phyloP scores from a whole-genome alignment of 139 green algal genomes.

The Haematococcus lacustris region DNA sequence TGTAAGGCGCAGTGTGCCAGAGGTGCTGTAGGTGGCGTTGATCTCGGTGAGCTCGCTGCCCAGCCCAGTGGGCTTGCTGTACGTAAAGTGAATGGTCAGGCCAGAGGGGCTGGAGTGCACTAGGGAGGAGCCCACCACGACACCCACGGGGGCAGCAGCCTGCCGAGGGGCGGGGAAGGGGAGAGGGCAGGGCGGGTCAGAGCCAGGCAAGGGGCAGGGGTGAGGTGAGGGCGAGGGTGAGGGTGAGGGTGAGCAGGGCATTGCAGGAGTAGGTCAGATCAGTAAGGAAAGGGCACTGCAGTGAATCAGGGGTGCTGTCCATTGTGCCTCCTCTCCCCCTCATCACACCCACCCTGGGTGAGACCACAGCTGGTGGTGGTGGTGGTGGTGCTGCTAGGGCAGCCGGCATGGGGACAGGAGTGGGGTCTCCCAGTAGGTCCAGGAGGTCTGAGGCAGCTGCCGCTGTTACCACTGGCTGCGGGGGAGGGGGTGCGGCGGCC shows the following conservation, averaged over 20 bases:
- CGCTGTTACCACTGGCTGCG: neutral
- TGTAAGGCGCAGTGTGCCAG: slow-evolving; percentile 35
- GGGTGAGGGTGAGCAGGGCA: slow-evolving; percentile 9
- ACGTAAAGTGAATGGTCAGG: neutral
- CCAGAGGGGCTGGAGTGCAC: neutral
- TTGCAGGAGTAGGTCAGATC: slow-evolving; percentile 19
- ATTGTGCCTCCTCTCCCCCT: neutral
- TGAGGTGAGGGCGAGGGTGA: neutral
- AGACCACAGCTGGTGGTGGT: slow-evolving; percentile 2
- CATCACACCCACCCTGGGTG: neutral
- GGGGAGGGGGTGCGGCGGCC: neutral
- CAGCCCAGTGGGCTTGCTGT: slow-evolving; percentile 1
- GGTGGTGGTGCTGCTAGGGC: neutral
- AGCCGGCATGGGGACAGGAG: neutral
- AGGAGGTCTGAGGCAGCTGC: slow-evolving; percentile 19
- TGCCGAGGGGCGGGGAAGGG: neutral
- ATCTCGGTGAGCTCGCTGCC: slow-evolving; percentile 50
- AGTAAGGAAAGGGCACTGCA: slow-evolving; percentile 11
- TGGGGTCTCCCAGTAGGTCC: slow-evolving; percentile 16
- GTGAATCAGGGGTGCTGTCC: neutral
- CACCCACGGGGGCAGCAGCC: neutral
- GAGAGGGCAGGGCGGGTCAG: neutral
- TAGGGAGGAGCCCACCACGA: neutral
- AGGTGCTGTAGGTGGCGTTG: slow-evolving; percentile 62
- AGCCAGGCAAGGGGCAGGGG: slow-evolving; percentile 2